phyloP scores from a whole-genome alignment of 768 basidiomycete species.

The Glaciozyma antarctica region DNA sequence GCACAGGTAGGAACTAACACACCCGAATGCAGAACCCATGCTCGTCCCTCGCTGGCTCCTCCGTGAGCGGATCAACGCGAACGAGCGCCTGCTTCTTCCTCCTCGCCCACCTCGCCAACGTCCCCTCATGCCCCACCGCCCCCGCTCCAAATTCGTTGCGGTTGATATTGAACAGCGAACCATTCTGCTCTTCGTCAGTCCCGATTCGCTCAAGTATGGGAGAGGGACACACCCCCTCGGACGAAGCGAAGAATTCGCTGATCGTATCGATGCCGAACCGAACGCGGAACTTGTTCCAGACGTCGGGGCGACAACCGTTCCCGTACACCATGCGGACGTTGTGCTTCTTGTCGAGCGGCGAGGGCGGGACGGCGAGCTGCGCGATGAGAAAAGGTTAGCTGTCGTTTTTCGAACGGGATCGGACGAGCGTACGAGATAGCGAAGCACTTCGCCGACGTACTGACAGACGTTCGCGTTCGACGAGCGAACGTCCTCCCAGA shows the following conservation, averaged over 20 bases:
- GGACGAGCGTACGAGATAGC: slow-evolving; percentile 15
- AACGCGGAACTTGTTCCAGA: slow-evolving; percentile 29
- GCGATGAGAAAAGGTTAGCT: no score
- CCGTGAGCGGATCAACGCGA: slow-evolving; percentile 22
- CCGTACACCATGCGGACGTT: slow-evolving; percentile 26
- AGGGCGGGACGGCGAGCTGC: slow-evolving; percentile 9
- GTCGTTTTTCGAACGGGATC: no score
- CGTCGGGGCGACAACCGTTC: slow-evolving; percentile 27
- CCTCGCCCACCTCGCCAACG: neutral
- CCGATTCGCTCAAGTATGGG: neutral
- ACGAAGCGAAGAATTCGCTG: slow-evolving; percentile 25
- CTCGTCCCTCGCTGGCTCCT: slow-evolving; percentile 19
- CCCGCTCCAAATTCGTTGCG: slow-evolving; percentile 16
- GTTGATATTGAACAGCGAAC: slow-evolving; percentile 7
- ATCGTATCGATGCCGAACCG: slow-evolving; percentile 25
- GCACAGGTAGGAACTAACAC: neutral
- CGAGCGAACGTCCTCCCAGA: slow-evolving; percentile 26
- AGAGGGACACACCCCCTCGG: slow-evolving; percentile 6
- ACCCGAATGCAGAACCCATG: slow-evolving; percentile 17
- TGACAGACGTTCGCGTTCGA: slow-evolving; percentile 17
- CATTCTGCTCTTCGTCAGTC: neutral
- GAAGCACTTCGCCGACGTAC: slow-evolving; percentile 30
- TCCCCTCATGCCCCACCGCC: slow-evolving; percentile 21
- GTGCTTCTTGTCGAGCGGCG: slow-evolving; percentile 18
- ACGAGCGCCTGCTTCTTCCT: slow-evolving; percentile 18